Evolutionary conservation across 2,329 filamentous ascomycete species (phyloP).

Genomic region (Alternaria viburni): DNA sequence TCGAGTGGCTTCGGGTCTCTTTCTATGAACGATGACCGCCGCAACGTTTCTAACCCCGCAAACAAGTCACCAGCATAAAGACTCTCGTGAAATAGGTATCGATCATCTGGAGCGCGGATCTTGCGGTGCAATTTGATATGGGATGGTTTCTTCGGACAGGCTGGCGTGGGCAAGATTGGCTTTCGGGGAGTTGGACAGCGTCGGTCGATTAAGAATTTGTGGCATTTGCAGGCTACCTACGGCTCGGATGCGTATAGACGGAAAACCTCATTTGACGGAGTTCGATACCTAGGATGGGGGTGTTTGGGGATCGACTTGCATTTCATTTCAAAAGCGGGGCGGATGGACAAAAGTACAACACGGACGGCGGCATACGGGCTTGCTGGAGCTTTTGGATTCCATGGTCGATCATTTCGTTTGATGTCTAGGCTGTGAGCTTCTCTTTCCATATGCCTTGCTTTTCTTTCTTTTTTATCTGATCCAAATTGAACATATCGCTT

Average conservation of each 20-base stretch:
- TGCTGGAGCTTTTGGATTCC: slow-evolving; percentile 28
- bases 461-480: slow-evolving; percentile 7
- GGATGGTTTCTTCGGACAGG: slow-evolving; percentile 43
- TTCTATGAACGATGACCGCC: slow-evolving; percentile 67
- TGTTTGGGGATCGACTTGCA: slow-evolving; percentile 42
- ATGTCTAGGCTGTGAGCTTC: slow-evolving; percentile 15
- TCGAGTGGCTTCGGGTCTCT: slow-evolving; percentile 75
- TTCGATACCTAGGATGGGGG: slow-evolving; percentile 47
- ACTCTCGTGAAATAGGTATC: slow-evolving; percentile 42
- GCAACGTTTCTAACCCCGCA: slow-evolving; percentile 50
- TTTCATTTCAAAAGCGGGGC: slow-evolving; percentile 33
- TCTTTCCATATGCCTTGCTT: slow-evolving; percentile 11
- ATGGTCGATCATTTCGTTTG: slow-evolving; percentile 18
- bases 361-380: slow-evolving; percentile 32
- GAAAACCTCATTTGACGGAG: slow-evolving; percentile 45
- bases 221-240: slow-evolving; percentile 47
- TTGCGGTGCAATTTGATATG: slow-evolving; percentile 45
- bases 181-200: slow-evolving; percentile 45
- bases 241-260: slow-evolving; percentile 46
- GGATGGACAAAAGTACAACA: slow-evolving; percentile 41
- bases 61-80: slow-evolving; percentile 51
- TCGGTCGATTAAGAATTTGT: slow-evolving; percentile 47
- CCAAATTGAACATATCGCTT: slow-evolving; percentile 21
- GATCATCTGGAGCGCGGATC: slow-evolving; percentile 42
- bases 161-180: slow-evolving; percentile 44